Base-by-base conservation (phyloP, 176 grass and related monocot genomes). In the Themeda triandra region DNA sequence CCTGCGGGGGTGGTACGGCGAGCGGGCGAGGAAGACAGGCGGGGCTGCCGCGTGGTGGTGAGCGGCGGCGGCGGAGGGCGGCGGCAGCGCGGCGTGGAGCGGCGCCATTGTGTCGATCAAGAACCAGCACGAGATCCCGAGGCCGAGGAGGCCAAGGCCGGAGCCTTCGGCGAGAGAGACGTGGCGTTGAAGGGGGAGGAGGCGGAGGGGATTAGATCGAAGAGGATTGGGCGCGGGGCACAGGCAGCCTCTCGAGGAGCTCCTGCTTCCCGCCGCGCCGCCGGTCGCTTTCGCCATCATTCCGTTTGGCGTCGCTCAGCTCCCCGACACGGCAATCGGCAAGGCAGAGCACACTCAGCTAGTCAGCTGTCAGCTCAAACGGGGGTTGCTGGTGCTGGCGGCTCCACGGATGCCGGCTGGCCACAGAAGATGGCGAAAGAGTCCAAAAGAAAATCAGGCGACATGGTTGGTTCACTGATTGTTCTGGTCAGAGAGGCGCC, bases 241-340 rank as follows among this genome's bases (percentile, higher is more conserved):
- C 84, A 67, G 74, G 15, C 80, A 78, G 80, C 88, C 88, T 90
- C 88, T 79, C 74, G 88, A 86, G 86, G 88, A 71, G 24, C 10
- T 65, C 87, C 69, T 84, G 58, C 58, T 25, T 24, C 23, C 59
- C 76, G 62, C 76, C 76, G 54, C 49, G 62, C 87, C 12, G 63
- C 53, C 64, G 39, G 71, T 89, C 83, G 78, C 72, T 86, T 41
- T 85, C 87, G 62, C 48, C 80, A 39, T 1, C 80, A 39, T 1
- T 12, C 8, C n/a, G 51, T 68, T 25, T 63, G 10, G 59, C 59
- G 59, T 28, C 21, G 49, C 53, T 56, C 51, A 56, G 54, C 54
- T 58, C 54, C 54, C 21, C 21, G 54, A 58, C 54, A 58, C 54
- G 54, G 54, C 54, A 58, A 56, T n/a, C 54, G 54, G 54, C 54